Evolutionary conservation across 192 early-diverging fungal species (phyloP).

Genomic region (Backusella macrospora): DNA sequence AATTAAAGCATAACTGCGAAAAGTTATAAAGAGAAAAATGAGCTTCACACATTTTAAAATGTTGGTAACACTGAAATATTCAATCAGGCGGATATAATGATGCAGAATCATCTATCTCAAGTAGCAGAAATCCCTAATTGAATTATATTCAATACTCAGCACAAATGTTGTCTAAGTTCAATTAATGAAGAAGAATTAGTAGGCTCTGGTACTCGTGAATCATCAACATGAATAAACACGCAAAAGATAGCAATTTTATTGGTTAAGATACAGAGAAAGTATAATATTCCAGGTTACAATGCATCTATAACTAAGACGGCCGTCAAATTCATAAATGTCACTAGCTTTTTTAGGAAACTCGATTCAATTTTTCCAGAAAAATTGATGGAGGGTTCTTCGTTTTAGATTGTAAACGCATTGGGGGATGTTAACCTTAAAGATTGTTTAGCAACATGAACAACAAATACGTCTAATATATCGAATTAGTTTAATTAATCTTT

Average conservation of each 20-base stretch:
- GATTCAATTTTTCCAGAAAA: slow-evolving; percentile 7
- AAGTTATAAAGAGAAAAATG: no score
- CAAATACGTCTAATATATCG: slow-evolving; percentile 7
- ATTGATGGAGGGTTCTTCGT: background rate
- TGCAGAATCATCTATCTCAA: no score
- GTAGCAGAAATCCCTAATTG: no score
- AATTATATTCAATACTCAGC: no score
- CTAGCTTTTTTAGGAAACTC: background rate
- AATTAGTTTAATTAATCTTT: background rate
- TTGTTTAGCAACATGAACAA: slow-evolving; percentile 1
- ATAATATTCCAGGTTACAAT: background rate
- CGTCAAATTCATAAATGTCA: background rate
- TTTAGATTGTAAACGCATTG: slow-evolving; percentile 17
- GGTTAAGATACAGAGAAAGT: background rate
- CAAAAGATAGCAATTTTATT: background rate
- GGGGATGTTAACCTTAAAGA: slow-evolving; percentile 11
- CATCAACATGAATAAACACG: no score
- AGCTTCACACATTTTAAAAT: no score
- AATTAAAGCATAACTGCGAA: no score
- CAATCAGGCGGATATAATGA: no score
- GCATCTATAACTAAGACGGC: background rate
- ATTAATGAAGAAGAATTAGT: no score
- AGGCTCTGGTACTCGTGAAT: no score
- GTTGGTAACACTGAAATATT: no score
- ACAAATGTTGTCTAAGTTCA: no score